Conservation (phyloP, 805 yeast genomes). For the Sugiyamaella americana region DNA sequence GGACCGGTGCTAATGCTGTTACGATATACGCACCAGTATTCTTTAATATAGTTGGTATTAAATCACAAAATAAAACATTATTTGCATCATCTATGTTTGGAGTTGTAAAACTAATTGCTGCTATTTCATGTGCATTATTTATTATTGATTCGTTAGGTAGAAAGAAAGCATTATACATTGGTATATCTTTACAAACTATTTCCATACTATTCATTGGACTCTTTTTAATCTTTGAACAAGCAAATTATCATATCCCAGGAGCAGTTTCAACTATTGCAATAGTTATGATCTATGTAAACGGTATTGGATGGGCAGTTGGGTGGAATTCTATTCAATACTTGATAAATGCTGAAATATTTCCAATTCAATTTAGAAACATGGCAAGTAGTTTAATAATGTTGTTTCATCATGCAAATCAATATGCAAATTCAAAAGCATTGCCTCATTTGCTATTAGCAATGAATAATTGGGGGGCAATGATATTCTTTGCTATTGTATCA, state of each 20-base stretch:
- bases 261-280: constrained; percentile 44
- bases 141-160: constrained; percentile 50
- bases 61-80: constrained; percentile 34
- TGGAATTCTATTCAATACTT: constrained; percentile 53
- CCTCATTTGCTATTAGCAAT: constrained; percentile 46
- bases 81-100: constrained; percentile 50
- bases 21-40: constrained; percentile 53
- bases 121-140: constrained; percentile 47
- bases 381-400: constrained; percentile 50
- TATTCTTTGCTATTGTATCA: constrained; percentile 43
- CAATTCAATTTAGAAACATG: constrained; percentile 43
- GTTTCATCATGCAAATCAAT: constrained; percentile 52
- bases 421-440: constrained; percentile 50
- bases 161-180: constrained; percentile 44
- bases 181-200: constrained; percentile 41
- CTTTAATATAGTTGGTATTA: constrained; percentile 43
- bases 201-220: constrained; percentile 43
- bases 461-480: constrained; percentile 46
- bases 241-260: constrained; percentile 30
- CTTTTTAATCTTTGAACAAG: constrained; percentile 35
- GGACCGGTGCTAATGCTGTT: constrained; percentile 55
- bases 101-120: constrained; percentile 45
- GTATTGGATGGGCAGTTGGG: constrained; percentile 56
- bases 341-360: constrained; percentile 50
- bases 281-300: constrained; percentile 45